phyloP scores from a whole-genome alignment of 179 eudicot species.

The Spinacia oleracea region DNA sequence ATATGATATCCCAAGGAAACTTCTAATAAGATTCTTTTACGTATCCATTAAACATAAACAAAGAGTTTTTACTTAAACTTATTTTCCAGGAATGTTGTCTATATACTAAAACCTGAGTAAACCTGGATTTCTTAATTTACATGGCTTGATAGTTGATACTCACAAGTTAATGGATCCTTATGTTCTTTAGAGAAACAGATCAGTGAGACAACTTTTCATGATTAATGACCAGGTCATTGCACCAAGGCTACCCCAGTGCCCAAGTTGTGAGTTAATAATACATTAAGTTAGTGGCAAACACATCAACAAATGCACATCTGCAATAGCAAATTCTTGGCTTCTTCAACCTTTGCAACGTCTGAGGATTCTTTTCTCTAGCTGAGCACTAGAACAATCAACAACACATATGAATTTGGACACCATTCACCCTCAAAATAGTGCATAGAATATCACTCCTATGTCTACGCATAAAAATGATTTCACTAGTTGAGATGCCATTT shows the following conservation, averaged over 20 bases:
- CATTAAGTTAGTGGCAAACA: not conserved
- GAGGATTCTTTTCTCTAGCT: not conserved
- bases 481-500: not conserved
- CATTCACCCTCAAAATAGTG: not conserved
- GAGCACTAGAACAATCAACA: not conserved
- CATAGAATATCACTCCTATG: not conserved
- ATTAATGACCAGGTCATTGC: too few species aligned
- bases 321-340: not conserved
- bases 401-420: not conserved
- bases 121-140: not conserved
- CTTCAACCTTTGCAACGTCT: not conserved
- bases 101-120: not conserved
- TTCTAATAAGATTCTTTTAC: not conserved
- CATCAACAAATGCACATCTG: not conserved
- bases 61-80: not conserved
- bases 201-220: too few species aligned
- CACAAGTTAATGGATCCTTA: not conserved
- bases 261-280: not conserved
- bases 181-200: not conserved
- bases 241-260: too few species aligned
- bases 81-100: not conserved
- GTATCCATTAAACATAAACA: not conserved
- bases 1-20: not conserved
- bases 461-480: not conserved
- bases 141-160: not conserved